phyloP scores from a whole-genome alignment of 305 asterid species.

The Nicotiana rustica region DNA sequence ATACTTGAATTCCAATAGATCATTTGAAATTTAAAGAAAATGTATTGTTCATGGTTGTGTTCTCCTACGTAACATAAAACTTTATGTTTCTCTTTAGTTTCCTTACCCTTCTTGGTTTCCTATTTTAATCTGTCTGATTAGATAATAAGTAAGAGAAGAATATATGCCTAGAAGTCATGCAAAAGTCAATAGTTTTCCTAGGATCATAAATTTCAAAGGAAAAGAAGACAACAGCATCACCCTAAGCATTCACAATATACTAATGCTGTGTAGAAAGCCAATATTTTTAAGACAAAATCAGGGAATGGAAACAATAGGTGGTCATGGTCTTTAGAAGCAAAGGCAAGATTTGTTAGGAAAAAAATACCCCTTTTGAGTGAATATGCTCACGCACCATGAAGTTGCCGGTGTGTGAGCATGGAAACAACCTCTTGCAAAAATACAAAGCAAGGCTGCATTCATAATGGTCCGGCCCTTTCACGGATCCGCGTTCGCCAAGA shows the following conservation, averaged over 20 bases:
- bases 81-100: constrained; percentile 6
- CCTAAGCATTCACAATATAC: constrained; percentile 2
- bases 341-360: neutral
- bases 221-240: neutral
- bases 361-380: neutral
- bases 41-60: neutral
- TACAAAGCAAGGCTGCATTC: neutral
- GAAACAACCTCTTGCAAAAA: neutral
- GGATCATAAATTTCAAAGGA: neutral
- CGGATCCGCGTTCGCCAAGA: neutral
- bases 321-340: neutral
- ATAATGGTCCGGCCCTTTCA: neutral
- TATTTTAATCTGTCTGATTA: neutral
- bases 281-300: neutral
- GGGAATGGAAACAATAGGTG: neutral
- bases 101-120: neutral
- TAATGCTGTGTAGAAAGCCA: neutral
- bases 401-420: neutral
- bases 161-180: neutral
- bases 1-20: neutral
- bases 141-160: neutral
- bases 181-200: neutral
- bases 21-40: constrained; percentile 13
- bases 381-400: neutral
- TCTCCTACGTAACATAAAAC: neutral